Conservation (phyloP, 257 asterid species). For the Solanum chaucha region DNA sequence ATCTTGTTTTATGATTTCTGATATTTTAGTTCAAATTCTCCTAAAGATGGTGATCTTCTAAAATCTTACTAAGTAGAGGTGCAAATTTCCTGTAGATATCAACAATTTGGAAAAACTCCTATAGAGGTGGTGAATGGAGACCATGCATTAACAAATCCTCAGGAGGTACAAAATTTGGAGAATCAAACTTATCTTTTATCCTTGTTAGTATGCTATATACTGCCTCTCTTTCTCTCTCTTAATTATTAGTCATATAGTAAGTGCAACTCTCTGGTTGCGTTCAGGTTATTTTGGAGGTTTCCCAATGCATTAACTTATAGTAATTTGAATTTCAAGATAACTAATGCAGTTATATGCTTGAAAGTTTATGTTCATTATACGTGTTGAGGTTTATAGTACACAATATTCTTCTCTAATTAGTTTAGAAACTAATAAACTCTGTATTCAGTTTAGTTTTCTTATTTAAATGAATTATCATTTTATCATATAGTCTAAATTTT, state of each 20-base stretch:
- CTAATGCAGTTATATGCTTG: not conserved
- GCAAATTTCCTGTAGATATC: slow-evolving; percentile 46
- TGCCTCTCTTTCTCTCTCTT: not conserved
- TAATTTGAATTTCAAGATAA: not conserved
- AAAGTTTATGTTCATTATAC: not conserved
- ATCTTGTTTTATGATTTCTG: not conserved
- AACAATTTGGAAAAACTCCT: slow-evolving; percentile 86
- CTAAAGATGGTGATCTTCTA: slow-evolving; percentile 1
- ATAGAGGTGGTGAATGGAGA: slow-evolving; percentile 82
- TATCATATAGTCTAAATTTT: not conserved
- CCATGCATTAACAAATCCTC: slow-evolving; percentile 74
- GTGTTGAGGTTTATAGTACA: not conserved
- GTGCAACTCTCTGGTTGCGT: not conserved
- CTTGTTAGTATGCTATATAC: not conserved
- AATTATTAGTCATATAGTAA: not conserved
- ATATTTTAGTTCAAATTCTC: not conserved
- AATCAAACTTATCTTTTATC: not conserved
- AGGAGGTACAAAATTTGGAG: slow-evolving; percentile 39
- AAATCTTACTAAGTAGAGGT: not conserved
- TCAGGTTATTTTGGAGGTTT: not conserved
- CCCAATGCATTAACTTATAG: not conserved
- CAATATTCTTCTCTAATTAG: not conserved
- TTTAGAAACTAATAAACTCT: not conserved
- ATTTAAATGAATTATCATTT: not conserved
- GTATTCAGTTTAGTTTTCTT: not conserved